Base-by-base conservation (phyloP, 2,329 filamentous ascomycete genomes). In the Fusarium tjaetaba region DNA sequence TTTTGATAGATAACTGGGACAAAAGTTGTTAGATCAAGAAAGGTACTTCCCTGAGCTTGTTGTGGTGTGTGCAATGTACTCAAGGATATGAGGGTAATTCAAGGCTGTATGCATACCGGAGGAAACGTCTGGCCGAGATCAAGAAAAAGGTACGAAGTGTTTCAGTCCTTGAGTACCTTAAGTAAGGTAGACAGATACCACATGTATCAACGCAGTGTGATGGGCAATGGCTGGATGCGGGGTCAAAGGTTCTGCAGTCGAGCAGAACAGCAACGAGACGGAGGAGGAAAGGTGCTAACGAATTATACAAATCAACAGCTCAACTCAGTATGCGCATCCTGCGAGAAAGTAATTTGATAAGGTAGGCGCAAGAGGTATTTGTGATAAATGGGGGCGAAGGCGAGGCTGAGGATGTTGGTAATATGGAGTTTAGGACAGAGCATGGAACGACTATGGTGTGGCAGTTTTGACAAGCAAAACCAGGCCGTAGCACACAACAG, bases 201-300 rank as follows among this genome's bases (percentile, higher is more conserved):
- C 57, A 52, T 52, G 60, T 61, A 48, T 49, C 60, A 61, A 57
- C 45, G 65, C 45, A 61, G 64, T 49, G 55, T 41, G 53, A 68
- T 51, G 34, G 49, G 59, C 70, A 66, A 65, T 74, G 70, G 53
- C 43, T 65, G 52, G 61, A 64, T 74, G 75, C 76, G 76, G 76
- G 76, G 76, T 75, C 42, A 61, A 62, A 61, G 49, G 43, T 62
- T 71, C 20, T 65, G 60, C 38, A 41, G 53, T 43, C 36, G 53
- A 64, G 52, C 56, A 61, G 61, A 72, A 39, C 61, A 58, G 49
- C 65, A 68, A 68, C 58, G 49, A 48, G 67, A 61, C 38, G 59
- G 51, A 48, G 68, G 61, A 61, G 55, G 65, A 49, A 70, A 62
- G 43, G 32, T 68, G 60, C 61, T 68, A 77, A 76, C 76, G 63